A percentile compares a stretch with the other conserved stretches of the same genome.
Conservation (phyloP, 148 eudicot species). For the Gaultheria prostrata region DNA sequence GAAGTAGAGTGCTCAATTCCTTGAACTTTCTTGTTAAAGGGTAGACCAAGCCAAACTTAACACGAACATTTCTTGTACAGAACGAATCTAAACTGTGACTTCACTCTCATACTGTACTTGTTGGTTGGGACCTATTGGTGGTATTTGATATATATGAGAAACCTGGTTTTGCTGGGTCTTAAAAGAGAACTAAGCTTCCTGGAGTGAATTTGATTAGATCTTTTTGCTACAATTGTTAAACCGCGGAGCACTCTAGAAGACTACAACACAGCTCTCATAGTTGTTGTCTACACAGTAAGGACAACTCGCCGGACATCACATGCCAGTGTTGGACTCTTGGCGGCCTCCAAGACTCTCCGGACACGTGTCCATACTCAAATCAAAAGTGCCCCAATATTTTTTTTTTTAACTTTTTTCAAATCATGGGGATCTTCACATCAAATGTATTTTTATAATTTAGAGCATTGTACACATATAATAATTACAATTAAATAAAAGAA, state of each 20-base stretch:
- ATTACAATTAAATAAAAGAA: too few species aligned
- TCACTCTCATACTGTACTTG: constrained; percentile 10
- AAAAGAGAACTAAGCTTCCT: constrained; percentile 2
- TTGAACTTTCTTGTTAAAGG: background rate
- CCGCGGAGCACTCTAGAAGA: background rate
- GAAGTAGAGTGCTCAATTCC: background rate
- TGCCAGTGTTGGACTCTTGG: background rate
- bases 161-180: background rate
- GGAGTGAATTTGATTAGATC: background rate
- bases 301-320: background rate
- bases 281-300: background rate
- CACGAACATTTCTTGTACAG: constrained; percentile 10
- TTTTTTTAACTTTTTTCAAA: background rate
- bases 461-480: too few species aligned
- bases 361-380: background rate
- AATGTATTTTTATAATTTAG: too few species aligned
- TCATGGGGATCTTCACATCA: background rate
- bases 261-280: background rate
- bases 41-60: constrained; percentile 27
- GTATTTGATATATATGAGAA: background rate
- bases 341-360: background rate
- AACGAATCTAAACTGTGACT: constrained; percentile 1
- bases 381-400: background rate
- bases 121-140: background rate
- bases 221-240: background rate